Evolutionary conservation across 1,139 yeast genomes (phyloP), one percentile per base, ranked within the genome.

Genomic region (Pneumocystis wakefieldiae): DNA sequence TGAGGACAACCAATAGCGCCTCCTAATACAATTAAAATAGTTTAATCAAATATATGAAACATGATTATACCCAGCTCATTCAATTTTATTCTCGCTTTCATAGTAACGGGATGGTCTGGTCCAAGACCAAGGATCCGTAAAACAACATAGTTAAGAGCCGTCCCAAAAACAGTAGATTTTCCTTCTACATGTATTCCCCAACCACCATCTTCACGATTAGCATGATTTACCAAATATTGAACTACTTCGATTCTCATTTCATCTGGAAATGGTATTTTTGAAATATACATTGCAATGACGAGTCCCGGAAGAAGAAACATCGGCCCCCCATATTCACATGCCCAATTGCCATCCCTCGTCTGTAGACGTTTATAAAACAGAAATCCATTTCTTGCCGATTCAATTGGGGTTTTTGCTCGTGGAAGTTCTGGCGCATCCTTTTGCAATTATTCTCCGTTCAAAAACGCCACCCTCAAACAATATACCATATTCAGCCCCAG

Each of bases 131-230:
- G 73, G 10, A 94, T 74, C 66, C 99, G 79, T 65, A 92, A 77
- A 38, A 78, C 76, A 7, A 92, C 85, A 73, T 94, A 94, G 74
- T 90, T 90, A 71, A 92, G 81, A 0, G 90, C 79, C 1, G 99
- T 94, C 4, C 99, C 98, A 73, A 90, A 91, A 68, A 94, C 94
- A 0, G 98, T 94, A 7, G 95, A 85, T 72, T 91, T 92, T 71
- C 92, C 98, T 61, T 83, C 84, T 2, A 90, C 82, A 72, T 92
- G 97, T 62, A 94, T 78, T 0, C 97, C 98, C 98, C 99, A 94
- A 0, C 98, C 99, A n/a, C 99, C 99, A 74, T 94, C 99, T 0
- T 90, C 96, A 0, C 97, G 97, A 72, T 92, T 96, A 0, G 97
- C 85, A 0, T 88, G 81, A 72, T 94, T 94, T 24, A 89, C 89